These are phyloP conservation scores for Fomitopsis betulina DNA, from an alignment of 1,284 basidiomycete genomes.

Conservation along the genomic window DNA sequence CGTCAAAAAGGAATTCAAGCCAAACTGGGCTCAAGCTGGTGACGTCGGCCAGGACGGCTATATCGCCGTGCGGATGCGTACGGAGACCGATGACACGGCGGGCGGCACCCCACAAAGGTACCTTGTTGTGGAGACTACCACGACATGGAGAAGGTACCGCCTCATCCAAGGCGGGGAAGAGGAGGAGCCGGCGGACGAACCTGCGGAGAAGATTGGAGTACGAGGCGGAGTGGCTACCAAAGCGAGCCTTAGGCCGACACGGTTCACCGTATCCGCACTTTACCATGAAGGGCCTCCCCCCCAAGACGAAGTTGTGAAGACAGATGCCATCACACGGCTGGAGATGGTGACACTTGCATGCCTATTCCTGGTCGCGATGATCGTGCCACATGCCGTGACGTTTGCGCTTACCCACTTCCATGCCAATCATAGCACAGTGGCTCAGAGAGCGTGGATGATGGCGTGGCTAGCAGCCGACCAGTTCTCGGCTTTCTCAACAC, in stretches of 20 bases:
- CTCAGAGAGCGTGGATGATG: slow-evolving; percentile 5
- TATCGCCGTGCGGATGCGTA: not conserved
- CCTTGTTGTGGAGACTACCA: not conserved
- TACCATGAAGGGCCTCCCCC: not conserved
- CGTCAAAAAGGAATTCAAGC: not conserved
- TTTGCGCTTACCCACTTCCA: not conserved
- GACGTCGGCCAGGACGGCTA: not conserved
- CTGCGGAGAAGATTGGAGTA: not conserved
- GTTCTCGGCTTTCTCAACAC: not conserved
- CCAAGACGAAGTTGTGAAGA: not conserved
- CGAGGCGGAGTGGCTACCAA: too few relatives aligned
- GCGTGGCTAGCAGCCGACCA: slow-evolving; percentile 5
- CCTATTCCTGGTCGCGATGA: not conserved
- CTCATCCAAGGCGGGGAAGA: not conserved
- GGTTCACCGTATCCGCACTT: not conserved
- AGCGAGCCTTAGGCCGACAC: not conserved
- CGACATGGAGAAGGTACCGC: not conserved
- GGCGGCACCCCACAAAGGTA: not conserved
- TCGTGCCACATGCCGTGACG: not conserved
- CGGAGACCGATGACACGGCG: not conserved
- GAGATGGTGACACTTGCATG: not conserved
- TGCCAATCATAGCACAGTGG: not conserved
- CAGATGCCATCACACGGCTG: not conserved
- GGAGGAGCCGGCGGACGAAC: not conserved
- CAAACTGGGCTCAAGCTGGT: not conserved